These are phyloP conservation scores for Apiospora aurea DNA, from an alignment of 2,329 filamentous ascomycete genomes.

Conservation along the genomic window DNA sequence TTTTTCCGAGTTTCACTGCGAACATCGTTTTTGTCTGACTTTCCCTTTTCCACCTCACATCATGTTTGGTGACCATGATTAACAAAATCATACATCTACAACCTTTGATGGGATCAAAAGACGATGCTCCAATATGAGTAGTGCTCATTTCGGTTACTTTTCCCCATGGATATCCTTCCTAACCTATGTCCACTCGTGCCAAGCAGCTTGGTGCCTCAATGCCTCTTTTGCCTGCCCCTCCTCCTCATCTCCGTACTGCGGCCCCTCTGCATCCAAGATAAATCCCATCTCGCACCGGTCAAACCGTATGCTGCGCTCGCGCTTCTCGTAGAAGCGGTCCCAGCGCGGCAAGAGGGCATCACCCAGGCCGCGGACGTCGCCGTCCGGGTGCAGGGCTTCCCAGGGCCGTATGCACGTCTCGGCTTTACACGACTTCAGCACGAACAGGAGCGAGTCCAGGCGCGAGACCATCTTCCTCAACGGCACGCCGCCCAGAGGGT, in stretches of 20 bases:
- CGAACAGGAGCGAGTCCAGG: conserved; percentile 65
- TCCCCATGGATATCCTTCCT: not conserved
- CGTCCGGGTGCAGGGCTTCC: conserved; percentile 61
- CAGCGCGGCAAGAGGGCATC: conserved; percentile 57
- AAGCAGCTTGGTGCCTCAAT: not conserved
- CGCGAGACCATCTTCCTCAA: conserved; percentile 51
- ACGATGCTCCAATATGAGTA: not conserved
- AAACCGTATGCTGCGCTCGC: conserved; percentile 58
- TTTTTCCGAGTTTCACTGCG: not conserved
- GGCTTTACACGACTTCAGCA: conserved; percentile 67
- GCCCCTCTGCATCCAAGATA: conserved; percentile 60
- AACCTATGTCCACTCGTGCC: conserved; percentile 5
- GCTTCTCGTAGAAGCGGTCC: conserved; percentile 60
- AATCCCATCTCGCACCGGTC: conserved; percentile 63
- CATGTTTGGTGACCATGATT: no score
- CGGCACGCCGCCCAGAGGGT: not conserved
- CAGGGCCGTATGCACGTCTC: conserved; percentile 62
- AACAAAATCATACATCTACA: no score
- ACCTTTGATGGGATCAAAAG: not conserved
- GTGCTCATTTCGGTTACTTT: no score
- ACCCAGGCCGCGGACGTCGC: conserved; percentile 55
- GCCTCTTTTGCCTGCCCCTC: not conserved
- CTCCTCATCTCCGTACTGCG: conserved; percentile 21
- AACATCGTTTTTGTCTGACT: not conserved
- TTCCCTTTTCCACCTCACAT: no score